Evolutionary conservation across 2,329 filamentous ascomycete species (phyloP), one percentile per base, ranked within the genome.

Genomic region (Plenodomus biglobosus): DNA sequence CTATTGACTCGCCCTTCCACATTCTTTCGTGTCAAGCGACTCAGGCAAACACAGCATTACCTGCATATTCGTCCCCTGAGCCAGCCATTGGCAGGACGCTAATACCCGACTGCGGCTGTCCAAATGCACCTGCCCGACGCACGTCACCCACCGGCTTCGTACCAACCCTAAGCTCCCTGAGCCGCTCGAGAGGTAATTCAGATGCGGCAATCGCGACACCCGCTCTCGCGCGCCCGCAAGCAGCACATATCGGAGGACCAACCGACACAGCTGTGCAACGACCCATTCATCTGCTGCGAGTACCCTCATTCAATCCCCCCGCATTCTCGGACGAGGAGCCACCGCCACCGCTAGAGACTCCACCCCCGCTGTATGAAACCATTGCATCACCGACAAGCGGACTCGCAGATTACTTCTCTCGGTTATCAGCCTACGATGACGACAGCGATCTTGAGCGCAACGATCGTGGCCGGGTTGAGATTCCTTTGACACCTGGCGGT

Each of bases 11-110:
- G 1, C 92, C 92, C 1, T 92, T 96, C 68, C 92, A 92, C 53
- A 90, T 96, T 38, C 86, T 96, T 40, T 92, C 92, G 53, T 96
- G 92, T 75, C 88, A 88, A 53, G 91, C 92, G n/a, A 95, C 90
- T 0, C 88, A 94, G 68, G 87, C 89, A 41, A 96, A 96, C 71
- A 95, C 88, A 20, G 85, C 85, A 11, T 80, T 96, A 10, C 92
- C 92, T 0, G 87, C 88, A 15, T 96, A 96, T 69, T 85, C 83
- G 8, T 80, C 75, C 46, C 80, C 80, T 8, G 77, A 80, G 49
- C 59, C 66, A 7, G 58, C 57, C 2, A 51, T 62, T 24, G 61
- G 59, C 42, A 59, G 65, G n/a, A 55, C 69, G 13, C 56, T 60
- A 15, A 65, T 75, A 36, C 74, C 73, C 50, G 83, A 80, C 46